phyloP scores from a whole-genome alignment of 352 stramenopile genomes.

The Globisporangium acanthophoron region DNA sequence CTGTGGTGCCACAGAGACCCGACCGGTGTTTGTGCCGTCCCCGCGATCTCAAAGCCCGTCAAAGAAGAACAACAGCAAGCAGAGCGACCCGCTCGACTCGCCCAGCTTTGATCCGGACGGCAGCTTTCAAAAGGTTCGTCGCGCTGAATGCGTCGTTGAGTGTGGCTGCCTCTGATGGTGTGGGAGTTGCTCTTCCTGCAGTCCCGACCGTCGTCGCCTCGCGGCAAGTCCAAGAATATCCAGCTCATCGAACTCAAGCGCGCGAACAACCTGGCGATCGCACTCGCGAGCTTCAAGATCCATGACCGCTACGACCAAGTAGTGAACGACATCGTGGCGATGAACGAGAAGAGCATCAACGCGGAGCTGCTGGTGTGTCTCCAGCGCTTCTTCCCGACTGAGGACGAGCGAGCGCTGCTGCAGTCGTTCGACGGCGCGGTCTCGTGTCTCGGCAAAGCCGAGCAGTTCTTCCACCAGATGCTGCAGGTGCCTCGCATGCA shows the following conservation, averaged over 20 bases:
- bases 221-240: conserved; percentile 67
- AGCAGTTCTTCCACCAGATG: conserved; percentile 64
- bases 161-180: not conserved
- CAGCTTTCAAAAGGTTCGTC: conserved; percentile 60
- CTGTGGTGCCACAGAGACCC: conserved; percentile 23
- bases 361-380: conserved; percentile 60
- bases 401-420: conserved; percentile 47
- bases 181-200: conserved; percentile 3
- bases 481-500: conserved; percentile 56
- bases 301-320: conserved; percentile 62
- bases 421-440: conserved; percentile 36
- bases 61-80: conserved; percentile 17
- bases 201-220: conserved; percentile 62
- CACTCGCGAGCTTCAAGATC: conserved; percentile 76
- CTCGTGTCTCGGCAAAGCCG: conserved; percentile 54
- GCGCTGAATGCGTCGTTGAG: not conserved
- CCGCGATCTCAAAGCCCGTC: conserved; percentile 33
- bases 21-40: conserved; percentile 46
- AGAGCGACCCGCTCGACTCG: conserved; percentile 6
- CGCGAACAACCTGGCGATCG: conserved; percentile 72
- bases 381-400: conserved; percentile 71
- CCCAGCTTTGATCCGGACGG: conserved; percentile 8
- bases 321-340: conserved; percentile 43
- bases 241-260: conserved; percentile 76
- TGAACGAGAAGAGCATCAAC: conserved; percentile 56